Evolutionary conservation across 768 basidiomycete genomes (phyloP), one percentile per base, ranked within the genome.

Genomic region (Mycena amicta): DNA sequence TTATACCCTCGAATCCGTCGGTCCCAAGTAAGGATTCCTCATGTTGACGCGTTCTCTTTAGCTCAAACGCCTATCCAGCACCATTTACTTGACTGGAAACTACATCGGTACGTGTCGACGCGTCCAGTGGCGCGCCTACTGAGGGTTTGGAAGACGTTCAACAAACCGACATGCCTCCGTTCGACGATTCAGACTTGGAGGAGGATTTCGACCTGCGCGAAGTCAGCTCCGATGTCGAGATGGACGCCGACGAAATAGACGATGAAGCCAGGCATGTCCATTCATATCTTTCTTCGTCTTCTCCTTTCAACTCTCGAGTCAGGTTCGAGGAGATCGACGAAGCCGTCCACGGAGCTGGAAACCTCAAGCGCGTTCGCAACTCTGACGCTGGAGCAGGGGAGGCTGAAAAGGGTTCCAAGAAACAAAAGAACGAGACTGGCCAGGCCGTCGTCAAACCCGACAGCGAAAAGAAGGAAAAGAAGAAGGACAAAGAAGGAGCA

Each of bases 141-240:
- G n/a, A 52, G 52, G 29, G 27, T 29, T 37, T 25, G 31, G 26
- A 57, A 90, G 88, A 87, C 25, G 27, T 25, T 63, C 87, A 89
- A 68, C 58, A 65, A 26, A 66, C 73, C 8, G 80, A 87, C 60
- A 75, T 80, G 37, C 76, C 80, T 25, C 83, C 84, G 3, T 79
- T 71, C 61, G 76, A 69, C 25, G 71, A 85, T 52, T 68, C 72
- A n/a, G 86, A 85, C 23, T 76, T 76, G 5, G 80, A 89, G 41
- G 86, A 84, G 50, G 85, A 75, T 1, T 89, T 81, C 60, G 80
- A 86, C 64, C 79, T 91, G n/a, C 82, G 80, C 37, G 88, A 90
- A 56, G 87, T 93, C 53, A 88, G 87, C 74, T 92, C 88, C 5
- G 93, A 94, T 66, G 90, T 92, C 39, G 91, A 93, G 68, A 78